Percentiles rank a stretch among this genome's conserved stretches.
Conservation (phyloP, 495 filamentous ascomycete species). For the Neurospora sp. region DNA sequence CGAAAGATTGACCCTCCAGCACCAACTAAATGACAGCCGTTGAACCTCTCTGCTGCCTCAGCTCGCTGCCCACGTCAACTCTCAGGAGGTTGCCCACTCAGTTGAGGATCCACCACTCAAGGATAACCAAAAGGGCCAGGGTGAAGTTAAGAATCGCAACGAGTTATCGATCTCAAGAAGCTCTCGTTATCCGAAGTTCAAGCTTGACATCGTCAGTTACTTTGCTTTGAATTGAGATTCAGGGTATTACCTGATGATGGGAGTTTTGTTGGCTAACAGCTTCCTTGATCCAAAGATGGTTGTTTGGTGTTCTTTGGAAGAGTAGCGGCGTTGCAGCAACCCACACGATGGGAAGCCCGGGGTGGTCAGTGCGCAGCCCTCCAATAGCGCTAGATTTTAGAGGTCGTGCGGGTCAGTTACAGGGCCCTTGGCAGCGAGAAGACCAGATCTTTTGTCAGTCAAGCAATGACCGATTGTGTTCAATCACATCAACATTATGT, state of each 20-base stretch:
- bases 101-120: not conserved
- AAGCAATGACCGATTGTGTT: not conserved
- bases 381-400: not conserved
- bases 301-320: not conserved
- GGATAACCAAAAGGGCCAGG: not conserved
- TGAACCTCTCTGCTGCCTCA: not conserved
- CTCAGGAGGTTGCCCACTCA: not conserved
- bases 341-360: not conserved
- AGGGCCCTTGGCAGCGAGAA: not conserved
- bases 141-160: not conserved
- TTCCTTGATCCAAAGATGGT: not conserved
- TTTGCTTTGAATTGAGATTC: not conserved
- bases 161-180: not conserved
- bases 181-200: not conserved
- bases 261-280: not conserved
- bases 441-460: not conserved
- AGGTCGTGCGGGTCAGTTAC: not conserved
- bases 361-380: not conserved
- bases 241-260: not conserved
- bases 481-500: not conserved
- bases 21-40: not conserved
- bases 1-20: not conserved
- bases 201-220: not conserved
- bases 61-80: not conserved
- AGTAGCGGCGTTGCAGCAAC: not conserved